Evolutionary conservation across 768 basidiomycete species (phyloP), one percentile per base, ranked within the genome.

Genomic region (Kwoniella sp.): DNA sequence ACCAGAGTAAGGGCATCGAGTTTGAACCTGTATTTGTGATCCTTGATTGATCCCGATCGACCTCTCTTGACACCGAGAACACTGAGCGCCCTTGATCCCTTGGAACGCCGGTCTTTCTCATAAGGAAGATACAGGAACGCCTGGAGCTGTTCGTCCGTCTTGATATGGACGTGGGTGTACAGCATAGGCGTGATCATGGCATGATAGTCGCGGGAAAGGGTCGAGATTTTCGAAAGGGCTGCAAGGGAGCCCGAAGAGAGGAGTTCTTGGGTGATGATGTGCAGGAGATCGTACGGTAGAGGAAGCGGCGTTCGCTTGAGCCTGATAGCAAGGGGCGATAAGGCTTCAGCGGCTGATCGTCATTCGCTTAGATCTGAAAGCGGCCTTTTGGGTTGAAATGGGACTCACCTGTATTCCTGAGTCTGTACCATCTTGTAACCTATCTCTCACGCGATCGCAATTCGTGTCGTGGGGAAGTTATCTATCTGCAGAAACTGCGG

Each of bases 81-180:
- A 34, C 26, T 38, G 4, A 45, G 29, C 20, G 51, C 26, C 4
- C 38, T 53, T 28, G 48, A 41, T 15, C 25, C 41, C 26, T n/a
- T 61, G 4, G 12, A 37, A 26, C 23, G 51, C 22, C 37, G 25
- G 12, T 47, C 52, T 11, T n/a, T 23, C 26, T 52, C 47, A 30
- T 25, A 51, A 45, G 50, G 57, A 13, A 58, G 34, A 17, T 57
- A 47, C 11, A 65, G 31, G 23, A 65, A 58, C 12, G 34, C 30
- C 26, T 65, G 63, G 25, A 65, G 52, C 48, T 65, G 63, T 28
- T 65, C 63, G 30, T 65, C 63, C 8, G 57, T 53, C 25, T 22
- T 52, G 23, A 65, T 58, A 26, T 59, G 63, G 2, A 65, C 57
- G 30, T 59, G 20, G 9, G 22, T 53, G 31, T 65, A 65, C 1